A percentile compares a stretch with the other conserved stretches of the same genome.
phyloP scores from a whole-genome alignment of 192 early-diverging fungal genomes.

The Backusella tuberculispora region DNA sequence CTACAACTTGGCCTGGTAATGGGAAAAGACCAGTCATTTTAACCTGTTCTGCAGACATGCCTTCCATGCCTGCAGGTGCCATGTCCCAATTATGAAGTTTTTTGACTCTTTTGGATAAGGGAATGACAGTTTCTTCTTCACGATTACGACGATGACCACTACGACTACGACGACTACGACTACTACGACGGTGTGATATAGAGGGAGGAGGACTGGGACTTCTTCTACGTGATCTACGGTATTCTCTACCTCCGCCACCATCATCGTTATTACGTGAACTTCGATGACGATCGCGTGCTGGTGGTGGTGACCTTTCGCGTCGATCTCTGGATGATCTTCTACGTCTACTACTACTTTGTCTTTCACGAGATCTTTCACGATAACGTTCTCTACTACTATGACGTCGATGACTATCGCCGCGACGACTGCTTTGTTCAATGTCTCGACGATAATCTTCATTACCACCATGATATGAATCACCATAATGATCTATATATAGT shows the following conservation, averaged over 20 bases:
- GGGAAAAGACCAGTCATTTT: slow-evolving; percentile 88
- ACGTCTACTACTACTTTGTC: background rate
- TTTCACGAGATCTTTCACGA: slow-evolving; percentile 7
- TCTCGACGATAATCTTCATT: slow-evolving; percentile 29
- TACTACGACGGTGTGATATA: background rate
- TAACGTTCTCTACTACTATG: slow-evolving; percentile 15
- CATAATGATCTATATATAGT: background rate
- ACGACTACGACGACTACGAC: slow-evolving; percentile 42
- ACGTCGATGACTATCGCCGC: background rate
- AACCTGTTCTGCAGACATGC: slow-evolving; percentile 81
- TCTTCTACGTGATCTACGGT: slow-evolving; percentile 45
- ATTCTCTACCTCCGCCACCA: slow-evolving; percentile 23
- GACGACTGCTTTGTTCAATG: background rate
- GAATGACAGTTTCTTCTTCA: slow-evolving; percentile 57
- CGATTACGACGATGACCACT: slow-evolving; percentile 40
- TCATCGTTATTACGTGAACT: slow-evolving; percentile 20
- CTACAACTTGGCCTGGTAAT: slow-evolving; percentile 68
- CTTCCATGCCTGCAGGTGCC: slow-evolving; percentile 87
- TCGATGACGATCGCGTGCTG: slow-evolving; percentile 11
- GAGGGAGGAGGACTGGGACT: slow-evolving; percentile 19
- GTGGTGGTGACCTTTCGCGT: background rate
- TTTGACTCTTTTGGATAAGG: slow-evolving; percentile 75
- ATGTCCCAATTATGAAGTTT: slow-evolving; percentile 94
- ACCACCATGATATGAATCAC: background rate
- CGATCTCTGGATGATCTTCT: slow-evolving; percentile 21